Conservation (phyloP, 1,284 basidiomycete genomes). For the Pholiota adiposa region DNA sequence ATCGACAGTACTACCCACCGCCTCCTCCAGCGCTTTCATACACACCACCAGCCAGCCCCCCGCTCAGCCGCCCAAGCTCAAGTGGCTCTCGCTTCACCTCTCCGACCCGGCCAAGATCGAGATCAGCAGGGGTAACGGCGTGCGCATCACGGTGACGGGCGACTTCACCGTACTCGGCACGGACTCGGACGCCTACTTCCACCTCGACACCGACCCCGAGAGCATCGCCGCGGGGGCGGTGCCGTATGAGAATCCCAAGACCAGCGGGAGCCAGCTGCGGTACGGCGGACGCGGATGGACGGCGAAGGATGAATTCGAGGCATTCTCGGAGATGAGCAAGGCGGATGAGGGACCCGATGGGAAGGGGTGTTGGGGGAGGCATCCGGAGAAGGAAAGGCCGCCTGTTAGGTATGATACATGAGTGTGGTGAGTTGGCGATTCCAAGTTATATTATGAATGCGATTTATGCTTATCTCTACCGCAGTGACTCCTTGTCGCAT, state of each 20-base stretch:
- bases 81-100: not conserved
- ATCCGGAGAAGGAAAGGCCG: not conserved
- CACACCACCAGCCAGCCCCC: not conserved
- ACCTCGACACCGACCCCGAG: slow-evolving; percentile 2
- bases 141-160: not conserved
- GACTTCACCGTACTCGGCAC: not conserved
- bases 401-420: not conserved
- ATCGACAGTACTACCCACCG: no score
- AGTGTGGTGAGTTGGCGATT: no score
- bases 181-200: slow-evolving; percentile 1
- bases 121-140: not conserved
- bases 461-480: no score
- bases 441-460: no score
- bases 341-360: not conserved
- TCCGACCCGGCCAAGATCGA: not conserved
- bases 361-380: not conserved
- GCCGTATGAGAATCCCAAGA: not conserved
- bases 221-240: not conserved
- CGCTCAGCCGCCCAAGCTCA: not conserved
- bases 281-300: not conserved
- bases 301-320: not conserved
- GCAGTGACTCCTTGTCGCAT: no score
- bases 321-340: slow-evolving; percentile 3
- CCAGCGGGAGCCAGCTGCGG: not conserved
- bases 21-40: not conserved